These are phyloP conservation scores for Globisporangium alternatum DNA, from an alignment of 352 stramenopile species.

Conservation along the genomic window DNA sequence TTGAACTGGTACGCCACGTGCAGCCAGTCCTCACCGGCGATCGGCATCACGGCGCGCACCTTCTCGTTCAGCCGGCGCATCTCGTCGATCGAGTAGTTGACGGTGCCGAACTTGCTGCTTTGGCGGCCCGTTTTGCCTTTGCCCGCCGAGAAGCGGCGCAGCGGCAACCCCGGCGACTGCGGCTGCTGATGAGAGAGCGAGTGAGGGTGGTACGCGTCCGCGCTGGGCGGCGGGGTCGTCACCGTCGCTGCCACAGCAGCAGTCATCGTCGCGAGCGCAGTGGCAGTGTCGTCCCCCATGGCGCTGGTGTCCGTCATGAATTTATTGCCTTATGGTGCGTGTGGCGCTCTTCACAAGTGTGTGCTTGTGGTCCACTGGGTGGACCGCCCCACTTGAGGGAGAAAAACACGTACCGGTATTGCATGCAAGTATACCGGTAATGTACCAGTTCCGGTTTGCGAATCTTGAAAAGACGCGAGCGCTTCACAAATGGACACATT, in stretches of 20 bases:
- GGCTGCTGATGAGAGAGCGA: conserved; percentile 1
- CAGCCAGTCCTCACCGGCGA: conserved; percentile 53
- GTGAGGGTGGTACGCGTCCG: neutral
- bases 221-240: neutral
- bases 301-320: neutral
- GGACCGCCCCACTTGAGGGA: conserved; percentile 7
- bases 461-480: conserved; percentile 9
- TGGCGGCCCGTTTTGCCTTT: conserved; percentile 23
- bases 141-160: conserved; percentile 4
- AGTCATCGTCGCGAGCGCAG: neutral
- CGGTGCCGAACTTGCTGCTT: conserved; percentile 62
- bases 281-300: neutral
- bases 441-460: neutral
- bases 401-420: neutral
- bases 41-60: conserved; percentile 50
- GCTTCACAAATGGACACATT: too few relatives aligned
- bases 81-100: conserved; percentile 69
- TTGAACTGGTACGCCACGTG: conserved; percentile 68
- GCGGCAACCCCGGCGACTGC: neutral
- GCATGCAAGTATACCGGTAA: too few relatives aligned
- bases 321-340: neutral
- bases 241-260: neutral
- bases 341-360: conserved; percentile 8
- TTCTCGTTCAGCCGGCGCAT: conserved; percentile 65
- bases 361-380: neutral